These are phyloP conservation scores for Thuidium tamariscinum DNA, from an alignment of 225 moss, liverwort and hornwort species.

Conservation along the genomic window DNA sequence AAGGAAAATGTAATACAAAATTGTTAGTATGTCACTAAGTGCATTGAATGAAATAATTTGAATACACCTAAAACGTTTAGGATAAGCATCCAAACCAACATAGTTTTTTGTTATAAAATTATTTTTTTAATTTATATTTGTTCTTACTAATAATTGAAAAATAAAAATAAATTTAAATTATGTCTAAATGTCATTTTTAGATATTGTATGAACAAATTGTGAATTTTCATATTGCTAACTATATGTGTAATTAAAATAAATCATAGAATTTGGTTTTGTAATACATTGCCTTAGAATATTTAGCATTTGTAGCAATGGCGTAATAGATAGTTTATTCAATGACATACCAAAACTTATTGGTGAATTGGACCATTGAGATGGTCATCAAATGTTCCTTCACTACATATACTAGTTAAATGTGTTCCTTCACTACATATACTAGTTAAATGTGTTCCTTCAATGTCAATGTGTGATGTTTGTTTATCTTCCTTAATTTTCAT, in stretches of 20 bases:
- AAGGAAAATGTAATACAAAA: background rate
- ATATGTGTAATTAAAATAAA: background rate
- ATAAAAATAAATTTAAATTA: background rate
- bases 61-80: background rate
- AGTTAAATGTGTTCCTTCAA: background rate
- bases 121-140: rapidly evolving
- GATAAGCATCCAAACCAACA: rapidly evolving
- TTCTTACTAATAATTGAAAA: background rate
- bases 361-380: background rate
- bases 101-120: background rate
- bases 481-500: background rate
- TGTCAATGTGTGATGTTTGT: background rate
- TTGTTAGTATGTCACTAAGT: background rate
- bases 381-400: background rate
- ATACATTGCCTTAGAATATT: background rate
- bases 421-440: background rate
- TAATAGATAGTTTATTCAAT: background rate
- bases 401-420: background rate
- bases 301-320: rapidly evolving
- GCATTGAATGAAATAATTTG: background rate
- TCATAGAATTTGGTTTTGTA: rapidly evolving
- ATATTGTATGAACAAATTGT: background rate
- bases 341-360: background rate
- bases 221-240: rapidly evolving
- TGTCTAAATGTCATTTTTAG: background rate